phyloP scores from a whole-genome alignment of 176 grass and related monocot species.

The Carex kokanica region DNA sequence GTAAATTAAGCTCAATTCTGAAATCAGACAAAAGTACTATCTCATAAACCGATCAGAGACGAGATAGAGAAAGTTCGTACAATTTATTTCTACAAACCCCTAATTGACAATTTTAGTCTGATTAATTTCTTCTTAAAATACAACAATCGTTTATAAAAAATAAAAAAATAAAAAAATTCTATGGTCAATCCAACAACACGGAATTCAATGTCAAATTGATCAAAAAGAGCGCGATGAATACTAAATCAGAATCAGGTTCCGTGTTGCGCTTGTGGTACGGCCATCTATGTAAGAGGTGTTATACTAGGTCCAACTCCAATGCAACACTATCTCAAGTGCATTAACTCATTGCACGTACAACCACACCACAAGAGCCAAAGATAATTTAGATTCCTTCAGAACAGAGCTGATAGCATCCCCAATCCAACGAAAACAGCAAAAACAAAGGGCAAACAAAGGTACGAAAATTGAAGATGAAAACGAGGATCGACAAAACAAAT shows the following conservation, averaged over 20 bases:
- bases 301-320: neutral
- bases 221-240: slow-evolving; percentile 7
- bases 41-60: neutral
- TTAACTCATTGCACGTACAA: neutral
- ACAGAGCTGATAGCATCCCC: neutral
- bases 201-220: slow-evolving; percentile 8
- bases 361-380: neutral
- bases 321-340: neutral
- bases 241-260: neutral
- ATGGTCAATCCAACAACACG: neutral
- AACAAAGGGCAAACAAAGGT: neutral
- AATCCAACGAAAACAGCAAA: neutral
- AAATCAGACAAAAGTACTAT: slow-evolving; percentile 12
- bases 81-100: neutral
- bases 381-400: slow-evolving; percentile 1
- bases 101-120: neutral
- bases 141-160: neutral
- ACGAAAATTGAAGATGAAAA: neutral
- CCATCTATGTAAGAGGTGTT: neutral
- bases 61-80: neutral
- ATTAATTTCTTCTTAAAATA: neutral
- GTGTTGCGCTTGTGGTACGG: neutral
- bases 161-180: neutral
- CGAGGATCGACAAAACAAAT: neutral
- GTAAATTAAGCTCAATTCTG: slow-evolving; percentile 3